Base-by-base conservation (phyloP, 345 rosid genomes). In the Citrus trifoliata region DNA sequence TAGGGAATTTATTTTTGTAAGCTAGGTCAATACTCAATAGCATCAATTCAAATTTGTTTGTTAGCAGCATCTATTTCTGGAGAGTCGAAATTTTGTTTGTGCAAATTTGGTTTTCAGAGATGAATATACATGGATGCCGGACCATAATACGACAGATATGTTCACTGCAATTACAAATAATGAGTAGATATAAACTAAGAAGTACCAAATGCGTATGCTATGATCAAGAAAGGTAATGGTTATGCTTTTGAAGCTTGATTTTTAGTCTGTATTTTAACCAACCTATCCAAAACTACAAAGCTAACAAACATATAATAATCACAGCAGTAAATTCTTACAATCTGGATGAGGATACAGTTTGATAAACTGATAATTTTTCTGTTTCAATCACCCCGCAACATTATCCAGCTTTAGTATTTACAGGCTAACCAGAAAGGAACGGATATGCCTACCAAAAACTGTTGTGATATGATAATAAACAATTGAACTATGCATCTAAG, bases 1-100 rank as follows among this genome's bases (percentile, higher is more conserved):
- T 87, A 86, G 82, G 62, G 63, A 84, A 27, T 59, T 32, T 37
- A 64, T 69, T 81, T 64, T 80, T 80, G 37, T 22, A 30, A 74
- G 80, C 78, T 53, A 64, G 79, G 70, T 79, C 74, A 79, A n/a
- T n/a, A n/a, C n/a, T n/a, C n/a, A n/a, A 73, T 76, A 70, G 85
- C 76, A 55, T 46, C 42, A 51, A 18, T 73, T 33, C 60, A 33
- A 59, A 18, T 48, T 48, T 67, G 30, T 75, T 69, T 67, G 14
- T 56, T 53, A 24, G 69, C 16, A 71, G 61, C 62, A 19, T 63
- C 76, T 24, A 14, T 73, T 70, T 74, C 22, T 51, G 12, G 78
- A 75, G 51, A 70, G 61, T 74, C 33, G 51, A 42, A 80, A 85
- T 66, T 71, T 73, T 76, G 81, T 72, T 60, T 25, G 68, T 62